Base-by-base conservation (phyloP, 441 rosid species). In the Macaranga tanarius region DNA sequence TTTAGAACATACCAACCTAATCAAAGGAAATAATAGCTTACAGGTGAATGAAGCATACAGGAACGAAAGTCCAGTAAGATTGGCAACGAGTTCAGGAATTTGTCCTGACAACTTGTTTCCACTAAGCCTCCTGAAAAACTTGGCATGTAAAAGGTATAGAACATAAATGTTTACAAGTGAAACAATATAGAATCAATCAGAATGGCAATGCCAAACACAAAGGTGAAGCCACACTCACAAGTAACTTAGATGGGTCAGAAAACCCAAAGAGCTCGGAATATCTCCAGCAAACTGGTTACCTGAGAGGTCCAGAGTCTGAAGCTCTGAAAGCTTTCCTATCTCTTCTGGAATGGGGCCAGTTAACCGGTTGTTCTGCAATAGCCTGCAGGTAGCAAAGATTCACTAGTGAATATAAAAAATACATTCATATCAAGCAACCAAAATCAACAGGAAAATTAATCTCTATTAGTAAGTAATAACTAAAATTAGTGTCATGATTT, bases 41-140 rank as follows among this genome's bases (percentile, higher is more conserved):
- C 26, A 69, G 42, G 42, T 62, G 23, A 77, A 2, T 16, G 77
- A 51, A 74, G 68, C 90, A 72, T 87, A 90, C 97, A 95, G 81
- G 92, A 89, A 95, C 31, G 87, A 85, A 79, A 95, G 96, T 83
- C 89, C 92, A 62, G 95, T 82, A 71, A 95, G 97, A 84, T 84
- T 84, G 73, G 99, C 97, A 19, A 95, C 87, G 7, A 71, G 83
- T 31, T 78, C 65, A 61, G 97, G 97, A 73, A 95, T 89, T 77
- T 78, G 85, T 59, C 97, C 99, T 1, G 90, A 84, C 84, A 95
- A 83, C 63, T 80, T 90, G 86, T 95, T 95, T 64, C 80, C 78
- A 51, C 86, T 88, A 61, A 95, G 90, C 82, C 91, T 76, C 94
- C 99, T 92, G 87, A 56, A 86, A 81, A 69, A 69, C 78, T 78